phyloP scores from a whole-genome alignment of 139 green algal species.

The Ettlia oleoabundans region DNA sequence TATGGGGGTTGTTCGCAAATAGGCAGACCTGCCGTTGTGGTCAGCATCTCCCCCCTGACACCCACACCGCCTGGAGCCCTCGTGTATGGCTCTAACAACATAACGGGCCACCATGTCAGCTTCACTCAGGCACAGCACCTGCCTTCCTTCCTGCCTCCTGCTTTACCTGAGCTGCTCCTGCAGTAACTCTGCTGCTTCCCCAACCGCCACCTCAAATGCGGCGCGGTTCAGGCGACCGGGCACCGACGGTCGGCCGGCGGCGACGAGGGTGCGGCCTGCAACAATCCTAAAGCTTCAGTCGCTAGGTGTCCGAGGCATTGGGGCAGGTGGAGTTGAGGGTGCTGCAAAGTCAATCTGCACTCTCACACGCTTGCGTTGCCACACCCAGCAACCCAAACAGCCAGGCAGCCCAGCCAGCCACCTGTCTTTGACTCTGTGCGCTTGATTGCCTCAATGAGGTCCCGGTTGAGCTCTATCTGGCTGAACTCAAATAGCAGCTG shows the following conservation, averaged over 20 bases:
- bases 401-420: neutral
- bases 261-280: conserved; percentile 22
- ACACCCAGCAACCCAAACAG: neutral
- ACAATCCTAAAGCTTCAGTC: no score
- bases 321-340: no score
- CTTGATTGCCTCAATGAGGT: conserved; percentile 45
- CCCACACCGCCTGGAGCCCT: no score
- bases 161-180: conserved; percentile 10
- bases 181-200: conserved; percentile 28
- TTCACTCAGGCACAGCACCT: no score
- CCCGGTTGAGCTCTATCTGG: conserved; percentile 49
- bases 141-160: neutral
- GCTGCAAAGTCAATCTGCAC: no score
- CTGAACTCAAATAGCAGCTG: conserved; percentile 46
- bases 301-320: no score
- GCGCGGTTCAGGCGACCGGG: conserved; percentile 8
- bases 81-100: no score
- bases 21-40: no score
- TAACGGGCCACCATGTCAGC: no score
- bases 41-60: no score
- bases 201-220: conserved; percentile 28
- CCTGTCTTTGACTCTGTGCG: conserved; percentile 45
- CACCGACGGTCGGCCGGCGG: neutral
- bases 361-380: neutral
- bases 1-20: no score